Conservation (phyloP, 257 asterid species). For the Eucommia ulmoides region DNA sequence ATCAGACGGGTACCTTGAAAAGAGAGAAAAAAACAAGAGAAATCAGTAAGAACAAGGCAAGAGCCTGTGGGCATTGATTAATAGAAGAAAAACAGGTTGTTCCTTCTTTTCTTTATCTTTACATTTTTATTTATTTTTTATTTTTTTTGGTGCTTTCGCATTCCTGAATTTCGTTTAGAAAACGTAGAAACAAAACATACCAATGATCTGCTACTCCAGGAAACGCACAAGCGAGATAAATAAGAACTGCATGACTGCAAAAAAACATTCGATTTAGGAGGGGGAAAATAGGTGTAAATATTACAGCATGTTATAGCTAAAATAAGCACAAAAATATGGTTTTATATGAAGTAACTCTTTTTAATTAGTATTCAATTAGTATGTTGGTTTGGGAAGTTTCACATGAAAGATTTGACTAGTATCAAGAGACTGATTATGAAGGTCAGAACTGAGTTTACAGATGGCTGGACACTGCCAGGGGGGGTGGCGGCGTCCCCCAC, state of each 20-base stretch:
- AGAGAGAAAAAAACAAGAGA: conserved; percentile 5
- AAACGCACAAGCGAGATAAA: conserved; percentile 57
- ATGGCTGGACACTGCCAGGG: too few species aligned
- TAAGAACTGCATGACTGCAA: conserved; percentile 91
- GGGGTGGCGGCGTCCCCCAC: too few species aligned
- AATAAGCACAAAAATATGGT: neutral
- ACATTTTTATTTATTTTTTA: neutral
- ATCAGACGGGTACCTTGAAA: conserved; percentile 81
- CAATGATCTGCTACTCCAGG: conserved; percentile 97
- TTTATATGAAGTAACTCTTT: neutral
- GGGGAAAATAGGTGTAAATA: neutral
- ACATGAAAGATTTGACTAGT: too few species aligned
- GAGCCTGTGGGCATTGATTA: neutral
- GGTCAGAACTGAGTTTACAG: too few species aligned
- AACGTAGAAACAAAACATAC: conserved; percentile 30
- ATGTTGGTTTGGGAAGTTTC: too few species aligned
- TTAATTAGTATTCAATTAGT: neutral
- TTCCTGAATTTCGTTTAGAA: neutral
- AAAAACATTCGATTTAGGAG: conserved; percentile 6
- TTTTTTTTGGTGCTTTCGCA: neutral
- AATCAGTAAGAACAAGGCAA: neutral
- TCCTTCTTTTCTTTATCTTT: neutral
- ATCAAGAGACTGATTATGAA: too few species aligned
- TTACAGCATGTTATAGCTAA: neutral
- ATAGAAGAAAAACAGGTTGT: neutral